Percentiles rank a stretch among this genome's conserved stretches.
Conservation (phyloP, 2,329 filamentous ascomycete genomes). For the Penicillium sp. region DNA sequence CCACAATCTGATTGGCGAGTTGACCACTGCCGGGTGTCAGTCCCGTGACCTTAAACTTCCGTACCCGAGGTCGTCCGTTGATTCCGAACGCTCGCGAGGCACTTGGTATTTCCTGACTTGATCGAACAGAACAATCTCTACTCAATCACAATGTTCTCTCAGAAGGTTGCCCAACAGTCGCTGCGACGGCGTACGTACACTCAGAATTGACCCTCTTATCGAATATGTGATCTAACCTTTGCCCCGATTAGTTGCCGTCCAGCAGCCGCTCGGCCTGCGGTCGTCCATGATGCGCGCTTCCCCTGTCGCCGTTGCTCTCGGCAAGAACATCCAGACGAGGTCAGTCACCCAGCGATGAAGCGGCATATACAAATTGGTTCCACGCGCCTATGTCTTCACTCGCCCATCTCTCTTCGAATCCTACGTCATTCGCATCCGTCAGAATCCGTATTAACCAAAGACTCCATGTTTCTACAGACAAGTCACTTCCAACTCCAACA, state of each 20-base stretch:
- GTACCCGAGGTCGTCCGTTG: conserved; percentile 40
- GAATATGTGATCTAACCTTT: conserved; percentile 25
- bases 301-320: conserved; percentile 44
- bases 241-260: conserved; percentile 41
- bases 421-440: conserved; percentile 30
- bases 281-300: conserved; percentile 43
- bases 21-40: conserved; percentile 7
- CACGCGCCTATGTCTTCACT: background rate
- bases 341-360: conserved; percentile 24
- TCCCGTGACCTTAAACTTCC: conserved; percentile 35
- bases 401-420: conserved; percentile 1
- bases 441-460: conserved; percentile 15
- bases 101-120: conserved; percentile 16
- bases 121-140: conserved; percentile 18
- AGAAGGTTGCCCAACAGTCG: conserved; percentile 48
- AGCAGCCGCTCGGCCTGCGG: conserved; percentile 43
- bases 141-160: conserved; percentile 44
- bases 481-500: conserved; percentile 30
- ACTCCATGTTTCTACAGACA: conserved; percentile 24
- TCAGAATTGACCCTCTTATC: background rate
- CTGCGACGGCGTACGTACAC: conserved; percentile 47
- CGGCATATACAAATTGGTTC: conserved; percentile 1
- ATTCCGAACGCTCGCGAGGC: conserved; percentile 35
- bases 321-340: conserved; percentile 45
- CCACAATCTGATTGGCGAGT: conserved; percentile 33